Evolutionary conservation across 768 basidiomycete species (phyloP).

Genomic region (Sporobolomyces pararoseus): DNA sequence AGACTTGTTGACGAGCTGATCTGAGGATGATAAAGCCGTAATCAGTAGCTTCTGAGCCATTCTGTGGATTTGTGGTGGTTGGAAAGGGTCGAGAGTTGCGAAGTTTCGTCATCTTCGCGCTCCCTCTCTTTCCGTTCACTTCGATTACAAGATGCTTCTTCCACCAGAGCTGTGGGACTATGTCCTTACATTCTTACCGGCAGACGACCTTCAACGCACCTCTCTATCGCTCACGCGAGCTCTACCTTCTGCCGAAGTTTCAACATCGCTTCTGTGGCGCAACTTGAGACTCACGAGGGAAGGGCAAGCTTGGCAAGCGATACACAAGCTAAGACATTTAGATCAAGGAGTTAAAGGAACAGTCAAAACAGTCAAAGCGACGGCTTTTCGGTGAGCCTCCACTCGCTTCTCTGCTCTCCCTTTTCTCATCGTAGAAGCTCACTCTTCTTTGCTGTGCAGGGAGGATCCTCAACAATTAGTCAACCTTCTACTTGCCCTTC

Average conservation of each 20-base stretch:
- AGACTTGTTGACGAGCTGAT: no score
- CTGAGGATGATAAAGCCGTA: no score
- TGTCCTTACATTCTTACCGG: constrained; percentile 59
- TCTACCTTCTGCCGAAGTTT: constrained; percentile 59
- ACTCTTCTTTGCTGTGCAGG: not conserved
- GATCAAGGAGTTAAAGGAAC: constrained; percentile 8
- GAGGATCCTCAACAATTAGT: constrained; percentile 43
- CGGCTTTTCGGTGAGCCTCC: constrained; percentile 36
- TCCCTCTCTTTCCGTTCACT: not conserved
- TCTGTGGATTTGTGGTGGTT: no score
- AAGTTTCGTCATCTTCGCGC: not conserved
- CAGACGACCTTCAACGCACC: constrained; percentile 55
- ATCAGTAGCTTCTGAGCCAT: no score
- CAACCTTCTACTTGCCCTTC: constrained; percentile 59
- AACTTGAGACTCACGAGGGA: constrained; percentile 56
- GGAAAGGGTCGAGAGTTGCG: not conserved
- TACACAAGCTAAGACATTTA: constrained; percentile 56
- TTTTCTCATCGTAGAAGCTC: not conserved
- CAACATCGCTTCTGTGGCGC: constrained; percentile 60
- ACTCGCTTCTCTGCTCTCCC: not conserved
- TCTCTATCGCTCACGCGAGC: constrained; percentile 62
- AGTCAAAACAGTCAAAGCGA: constrained; percentile 14
- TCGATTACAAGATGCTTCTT: constrained; percentile 46
- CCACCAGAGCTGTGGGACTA: constrained; percentile 66
- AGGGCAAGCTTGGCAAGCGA: constrained; percentile 59